Evolutionary conservation across 73 alveolate genomes (phyloP).

Genomic region (Paramecium pentaurelia): DNA sequence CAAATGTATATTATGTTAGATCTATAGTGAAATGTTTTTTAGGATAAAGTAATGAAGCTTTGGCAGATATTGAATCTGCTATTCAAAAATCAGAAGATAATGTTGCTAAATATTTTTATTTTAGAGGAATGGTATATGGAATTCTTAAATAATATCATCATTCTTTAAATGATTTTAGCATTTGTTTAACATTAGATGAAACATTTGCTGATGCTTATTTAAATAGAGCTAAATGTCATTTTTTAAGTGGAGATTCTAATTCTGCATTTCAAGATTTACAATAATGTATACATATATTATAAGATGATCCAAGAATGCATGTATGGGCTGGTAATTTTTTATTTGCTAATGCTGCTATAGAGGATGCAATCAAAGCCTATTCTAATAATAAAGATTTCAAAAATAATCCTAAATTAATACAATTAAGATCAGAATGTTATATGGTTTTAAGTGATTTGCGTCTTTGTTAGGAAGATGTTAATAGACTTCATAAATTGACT

Average conservation of each 20-base stretch:
- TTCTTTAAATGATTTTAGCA: conserved; percentile 61
- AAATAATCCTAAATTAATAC: not conserved
- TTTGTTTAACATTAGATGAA: conserved; percentile 59
- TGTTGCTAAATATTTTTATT: conserved; percentile 57
- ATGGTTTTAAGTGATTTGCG: conserved; percentile 21
- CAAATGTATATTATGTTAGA: conserved; percentile 58
- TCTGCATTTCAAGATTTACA: conserved; percentile 58
- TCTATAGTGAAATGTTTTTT: conserved; percentile 53
- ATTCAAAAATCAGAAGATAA: conserved; percentile 69
- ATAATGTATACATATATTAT: conserved; percentile 37
- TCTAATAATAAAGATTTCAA: conserved; percentile 51
- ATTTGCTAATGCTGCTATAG: conserved; percentile 59
- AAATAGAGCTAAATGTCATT: conserved; percentile 61
- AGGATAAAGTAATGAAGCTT: conserved; percentile 46
- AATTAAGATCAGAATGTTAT: conserved; percentile 59
- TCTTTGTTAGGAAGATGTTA: conserved; percentile 44
- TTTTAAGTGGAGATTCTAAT: conserved; percentile 54
- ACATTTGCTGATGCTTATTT: conserved; percentile 58
- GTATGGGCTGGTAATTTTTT: conserved; percentile 69
- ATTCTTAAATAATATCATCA: conserved; percentile 21
- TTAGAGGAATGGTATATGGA: conserved; percentile 64
- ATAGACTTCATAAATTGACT: not conserved
- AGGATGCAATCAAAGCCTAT: conserved; percentile 67
- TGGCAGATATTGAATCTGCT: conserved; percentile 60
- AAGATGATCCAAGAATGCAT: conserved; percentile 65